Conservation (phyloP, 257 asterid genomes). For the Solanum lycopersicoides region DNA sequence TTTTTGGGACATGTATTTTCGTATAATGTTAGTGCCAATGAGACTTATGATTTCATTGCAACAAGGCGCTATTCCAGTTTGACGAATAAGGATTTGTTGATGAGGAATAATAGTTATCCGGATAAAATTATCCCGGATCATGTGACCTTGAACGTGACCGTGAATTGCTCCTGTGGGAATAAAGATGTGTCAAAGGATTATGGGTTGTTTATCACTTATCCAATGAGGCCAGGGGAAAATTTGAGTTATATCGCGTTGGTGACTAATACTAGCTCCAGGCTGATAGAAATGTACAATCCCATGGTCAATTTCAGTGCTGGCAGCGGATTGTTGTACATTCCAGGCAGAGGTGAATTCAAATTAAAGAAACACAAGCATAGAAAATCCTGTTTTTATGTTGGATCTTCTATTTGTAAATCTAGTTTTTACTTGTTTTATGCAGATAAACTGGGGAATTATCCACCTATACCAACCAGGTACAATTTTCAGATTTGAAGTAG, state of each 20-base stretch:
- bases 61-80: neutral
- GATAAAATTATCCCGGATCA: neutral
- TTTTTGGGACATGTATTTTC: neutral
- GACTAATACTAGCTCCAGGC: neutral
- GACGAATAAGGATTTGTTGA: neutral
- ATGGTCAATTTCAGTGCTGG: neutral
- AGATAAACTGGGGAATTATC: neutral
- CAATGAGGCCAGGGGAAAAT: neutral
- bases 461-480: neutral
- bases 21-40: neutral
- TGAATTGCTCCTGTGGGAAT: constrained; percentile 1
- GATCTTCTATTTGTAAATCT: too few species aligned
- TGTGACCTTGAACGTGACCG: neutral
- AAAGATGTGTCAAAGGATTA: neutral
- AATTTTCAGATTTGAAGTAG: neutral
- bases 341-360: neutral
- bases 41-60: neutral
- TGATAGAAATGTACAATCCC: neutral
- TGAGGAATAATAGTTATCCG: neutral
- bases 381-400: too few species aligned
- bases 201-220: neutral
- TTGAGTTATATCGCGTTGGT: neutral
- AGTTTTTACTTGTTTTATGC: too few species aligned
- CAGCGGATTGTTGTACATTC: neutral
- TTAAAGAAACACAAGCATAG: neutral